phyloP scores from a whole-genome alignment of 306 rosid species.

The Castanea sativa region DNA sequence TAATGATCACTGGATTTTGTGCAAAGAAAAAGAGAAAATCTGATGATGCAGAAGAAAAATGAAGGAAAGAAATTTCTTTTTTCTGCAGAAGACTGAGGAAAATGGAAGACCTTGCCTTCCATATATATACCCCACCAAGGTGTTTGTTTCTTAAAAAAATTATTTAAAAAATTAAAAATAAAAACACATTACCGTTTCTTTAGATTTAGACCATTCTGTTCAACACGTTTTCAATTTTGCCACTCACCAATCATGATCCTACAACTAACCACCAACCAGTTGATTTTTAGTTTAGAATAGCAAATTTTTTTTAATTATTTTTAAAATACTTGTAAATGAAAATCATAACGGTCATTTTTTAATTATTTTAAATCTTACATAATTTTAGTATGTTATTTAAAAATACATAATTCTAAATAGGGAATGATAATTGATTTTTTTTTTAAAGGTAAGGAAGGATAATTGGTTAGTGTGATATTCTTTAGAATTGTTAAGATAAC shows the following conservation, averaged over 20 bases:
- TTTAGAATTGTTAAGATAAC: too few species aligned
- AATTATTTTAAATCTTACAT: too few species aligned
- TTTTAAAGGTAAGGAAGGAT: too few species aligned
- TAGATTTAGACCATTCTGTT: background rate
- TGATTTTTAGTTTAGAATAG: background rate
- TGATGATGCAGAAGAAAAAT: slow-evolving; percentile 28
- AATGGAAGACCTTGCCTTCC: slow-evolving; percentile 18
- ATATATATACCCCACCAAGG: slow-evolving; percentile 21
- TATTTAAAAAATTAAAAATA: too few species aligned
- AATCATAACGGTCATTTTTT: too few species aligned
- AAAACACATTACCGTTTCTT: background rate
- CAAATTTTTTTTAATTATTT: background rate
- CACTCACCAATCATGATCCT: background rate
- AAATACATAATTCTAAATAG: too few species aligned
- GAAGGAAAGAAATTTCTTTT: background rate
- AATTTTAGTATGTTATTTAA: too few species aligned
- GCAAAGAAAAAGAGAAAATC: slow-evolving; percentile 12
- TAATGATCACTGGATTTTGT: background rate
- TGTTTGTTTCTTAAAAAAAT: too few species aligned
- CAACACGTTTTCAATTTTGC: slow-evolving; percentile 28
- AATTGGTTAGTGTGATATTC: too few species aligned
- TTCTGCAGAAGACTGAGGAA: slow-evolving; percentile 26
- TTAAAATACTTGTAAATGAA: background rate
- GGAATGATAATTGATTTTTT: too few species aligned
- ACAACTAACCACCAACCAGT: background rate